Evolutionary conservation across 2,329 filamentous ascomycete species (phyloP), one percentile per base, ranked within the genome.

Genomic region (Sodiomyces alkalinus): DNA sequence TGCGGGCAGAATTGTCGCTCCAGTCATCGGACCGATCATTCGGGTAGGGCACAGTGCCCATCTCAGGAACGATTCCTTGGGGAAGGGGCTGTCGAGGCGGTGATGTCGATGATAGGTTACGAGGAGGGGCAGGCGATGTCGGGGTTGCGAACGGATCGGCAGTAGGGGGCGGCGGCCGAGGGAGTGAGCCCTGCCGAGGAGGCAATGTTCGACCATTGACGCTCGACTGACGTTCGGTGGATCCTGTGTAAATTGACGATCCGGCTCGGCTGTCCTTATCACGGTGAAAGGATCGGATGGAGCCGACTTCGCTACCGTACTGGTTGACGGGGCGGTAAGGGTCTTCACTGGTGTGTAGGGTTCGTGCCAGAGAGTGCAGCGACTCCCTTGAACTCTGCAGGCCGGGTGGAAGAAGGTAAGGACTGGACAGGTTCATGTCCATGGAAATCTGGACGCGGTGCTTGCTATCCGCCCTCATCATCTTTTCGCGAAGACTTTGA

Each of bases 391-490:
- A 94, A 44, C 70, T 64, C 22, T 90, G 74, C 13, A 87, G 47
- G 30, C 72, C 74, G 2, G 81, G 80, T 4, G 90, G 86, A n/a
- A 96, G 64, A n/a, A 98, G 68, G 49, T 96, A 98, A 2, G 90
- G 90, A 42, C 76, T 90, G 19, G 70, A 72, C 26, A 86, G 62
- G 45, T 79, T 73, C 66, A 86, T 70, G 41, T 74, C 68, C 67
- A 87, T 71, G 19, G 74, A 80, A 27, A 78, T 51, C 41, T 77
- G 72, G 20, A 61, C 57, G 26, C 57, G 53, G 28, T 51, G 49
- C 39, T 56, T 53, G 19, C 43, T 36, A 14, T 55, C 51, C 17
- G 36, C 9, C 15, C 23, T 28, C 29, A 34, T 26, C 25, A 29
- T 34, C 48, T 74, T 74, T 45, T 81, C 64, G 55, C 39, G 61